These are phyloP conservation scores for Fusarium fujikuroi DNA, from an alignment of 2,329 filamentous ascomycete genomes.

Conservation along the genomic window DNA sequence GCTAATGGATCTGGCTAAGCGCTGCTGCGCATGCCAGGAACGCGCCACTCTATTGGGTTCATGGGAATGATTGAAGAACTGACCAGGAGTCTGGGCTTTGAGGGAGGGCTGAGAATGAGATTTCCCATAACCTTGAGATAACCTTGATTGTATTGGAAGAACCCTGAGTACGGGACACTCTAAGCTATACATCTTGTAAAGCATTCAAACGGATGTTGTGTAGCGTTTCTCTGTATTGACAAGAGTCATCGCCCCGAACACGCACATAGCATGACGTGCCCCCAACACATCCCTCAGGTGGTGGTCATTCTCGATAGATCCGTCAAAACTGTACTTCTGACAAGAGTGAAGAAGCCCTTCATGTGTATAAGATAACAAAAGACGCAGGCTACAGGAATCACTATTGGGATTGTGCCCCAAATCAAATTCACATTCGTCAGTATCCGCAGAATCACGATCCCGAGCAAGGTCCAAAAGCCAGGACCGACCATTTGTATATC, in stretches of 20 bases:
- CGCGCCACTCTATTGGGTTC: neutral
- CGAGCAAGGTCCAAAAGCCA: slow-evolving; percentile 30
- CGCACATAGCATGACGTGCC: neutral
- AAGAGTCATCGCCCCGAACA: neutral
- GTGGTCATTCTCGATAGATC: neutral
- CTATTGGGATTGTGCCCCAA: neutral
- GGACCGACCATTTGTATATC: slow-evolving; percentile 35
- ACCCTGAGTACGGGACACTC: neutral
- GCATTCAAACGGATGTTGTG: neutral
- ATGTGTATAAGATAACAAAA: slow-evolving; percentile 17
- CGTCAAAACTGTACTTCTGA: neutral
- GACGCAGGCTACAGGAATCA: slow-evolving; percentile 11
- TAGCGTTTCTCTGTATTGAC: neutral
- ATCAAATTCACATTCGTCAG: slow-evolving; percentile 25
- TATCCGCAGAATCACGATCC: slow-evolving; percentile 23
- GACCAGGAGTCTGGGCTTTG: neutral
- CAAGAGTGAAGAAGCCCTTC: slow-evolving; percentile 31
- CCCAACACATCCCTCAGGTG: neutral
- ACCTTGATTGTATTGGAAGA: neutral
- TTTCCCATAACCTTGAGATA: too few relatives aligned
- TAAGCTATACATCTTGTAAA: neutral
- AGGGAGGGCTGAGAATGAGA: neutral
- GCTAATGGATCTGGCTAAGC: neutral
- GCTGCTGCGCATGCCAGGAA: slow-evolving; percentile 6
- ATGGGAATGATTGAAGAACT: neutral